A percentile compares a stretch with the other conserved stretches of the same genome.
These are phyloP conservation scores for Cladosporium sp. DNA, from an alignment of 2,329 filamentous ascomycete genomes.

Conservation along the genomic window DNA sequence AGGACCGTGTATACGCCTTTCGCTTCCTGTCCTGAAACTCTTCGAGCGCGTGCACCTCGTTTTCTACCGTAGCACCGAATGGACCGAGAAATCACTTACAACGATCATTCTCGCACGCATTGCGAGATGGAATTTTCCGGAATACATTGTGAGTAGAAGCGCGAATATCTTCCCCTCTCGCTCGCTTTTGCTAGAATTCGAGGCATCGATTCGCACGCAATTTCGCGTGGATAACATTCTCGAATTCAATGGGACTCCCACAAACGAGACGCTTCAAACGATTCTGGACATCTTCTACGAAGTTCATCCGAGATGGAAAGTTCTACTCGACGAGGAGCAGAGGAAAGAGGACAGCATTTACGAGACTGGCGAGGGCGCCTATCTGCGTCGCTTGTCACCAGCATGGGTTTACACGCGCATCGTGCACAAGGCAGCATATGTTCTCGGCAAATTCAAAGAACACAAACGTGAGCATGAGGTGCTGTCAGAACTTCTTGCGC, in stretches of 20 bases:
- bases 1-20: slow-evolving; percentile 79
- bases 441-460: slow-evolving; percentile 76
- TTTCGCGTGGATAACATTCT: slow-evolving; percentile 75
- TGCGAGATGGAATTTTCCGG: slow-evolving; percentile 77
- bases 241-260: slow-evolving; percentile 69
- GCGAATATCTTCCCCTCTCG: slow-evolving; percentile 82
- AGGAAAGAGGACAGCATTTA: slow-evolving; percentile 72
- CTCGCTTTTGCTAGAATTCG: slow-evolving; percentile 74
- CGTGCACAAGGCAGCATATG: slow-evolving; percentile 76
- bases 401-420: slow-evolving; percentile 93
- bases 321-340: slow-evolving; percentile 67
- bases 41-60: slow-evolving; percentile 94
- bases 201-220: slow-evolving; percentile 77
- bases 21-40: slow-evolving; percentile 65
- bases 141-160: slow-evolving; percentile 85
- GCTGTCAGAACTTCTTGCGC: slow-evolving; percentile 68
- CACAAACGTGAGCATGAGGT: slow-evolving; percentile 72
- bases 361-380: slow-evolving; percentile 78
- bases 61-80: slow-evolving; percentile 92
- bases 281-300: slow-evolving; percentile 68
- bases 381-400: slow-evolving; percentile 82
- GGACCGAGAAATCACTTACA: slow-evolving; percentile 94
- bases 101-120: slow-evolving; percentile 93
- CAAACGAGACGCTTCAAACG: slow-evolving; percentile 58
- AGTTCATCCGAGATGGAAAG: slow-evolving; percentile 76